These are phyloP conservation scores for Tolypocladium guangdongense DNA, from an alignment of 2,329 filamentous ascomycete species.

Conservation along the genomic window DNA sequence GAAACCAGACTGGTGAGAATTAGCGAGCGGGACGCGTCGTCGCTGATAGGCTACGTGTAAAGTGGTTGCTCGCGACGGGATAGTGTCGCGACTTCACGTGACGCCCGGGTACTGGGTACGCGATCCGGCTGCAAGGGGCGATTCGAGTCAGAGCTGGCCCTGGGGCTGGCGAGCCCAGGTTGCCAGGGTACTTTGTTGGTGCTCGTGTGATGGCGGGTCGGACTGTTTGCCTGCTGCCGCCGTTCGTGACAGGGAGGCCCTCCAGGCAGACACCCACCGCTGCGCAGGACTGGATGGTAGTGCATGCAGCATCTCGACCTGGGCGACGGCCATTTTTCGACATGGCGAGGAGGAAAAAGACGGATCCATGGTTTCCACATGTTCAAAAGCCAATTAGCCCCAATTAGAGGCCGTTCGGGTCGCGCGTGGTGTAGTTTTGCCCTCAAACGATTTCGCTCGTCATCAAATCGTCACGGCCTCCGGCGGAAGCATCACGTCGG, in stretches of 20 bases:
- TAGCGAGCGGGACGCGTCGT: slow-evolving; percentile 6
- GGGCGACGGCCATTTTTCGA: neutral
- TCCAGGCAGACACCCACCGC: slow-evolving; percentile 5
- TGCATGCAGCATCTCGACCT: slow-evolving; percentile 3
- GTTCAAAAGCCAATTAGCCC: neutral
- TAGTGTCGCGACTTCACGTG: slow-evolving; percentile 4
- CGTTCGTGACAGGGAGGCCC: neutral
- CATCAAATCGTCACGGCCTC: slow-evolving; percentile 6
- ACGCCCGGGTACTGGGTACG: neutral
- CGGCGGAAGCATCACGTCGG: neutral
- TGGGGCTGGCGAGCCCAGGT: neutral
- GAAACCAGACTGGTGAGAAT: slow-evolving; percentile 1
- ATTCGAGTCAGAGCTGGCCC: neutral
- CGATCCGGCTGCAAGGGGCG: neutral
- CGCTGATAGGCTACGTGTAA: slow-evolving; percentile 2
- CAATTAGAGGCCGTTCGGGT: neutral
- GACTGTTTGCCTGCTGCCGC: neutral
- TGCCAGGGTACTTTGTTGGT: neutral
- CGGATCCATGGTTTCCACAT: neutral
- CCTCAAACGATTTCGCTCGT: neutral
- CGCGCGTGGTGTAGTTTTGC: neutral
- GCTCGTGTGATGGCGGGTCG: neutral
- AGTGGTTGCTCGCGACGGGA: neutral
- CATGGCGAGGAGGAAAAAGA: neutral
- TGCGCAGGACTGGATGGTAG: slow-evolving; percentile 7